Conservation (phyloP, 192 early-diverging fungal genomes). For the Coemansia umbellata region DNA sequence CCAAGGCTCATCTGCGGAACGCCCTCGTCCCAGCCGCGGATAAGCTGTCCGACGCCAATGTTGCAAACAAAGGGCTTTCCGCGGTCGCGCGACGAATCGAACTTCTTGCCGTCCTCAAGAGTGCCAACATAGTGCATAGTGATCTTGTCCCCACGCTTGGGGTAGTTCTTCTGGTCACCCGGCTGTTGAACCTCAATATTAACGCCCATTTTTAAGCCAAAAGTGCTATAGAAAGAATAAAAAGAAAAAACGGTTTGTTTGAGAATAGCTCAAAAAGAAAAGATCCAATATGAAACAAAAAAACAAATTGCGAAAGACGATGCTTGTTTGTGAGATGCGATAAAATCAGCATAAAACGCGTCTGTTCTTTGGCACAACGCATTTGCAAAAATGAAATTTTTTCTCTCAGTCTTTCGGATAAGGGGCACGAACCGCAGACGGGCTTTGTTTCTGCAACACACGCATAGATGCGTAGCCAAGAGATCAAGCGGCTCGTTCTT, state of each 20-base stretch:
- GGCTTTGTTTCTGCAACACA: no score
- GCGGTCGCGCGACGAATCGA: constrained; percentile 87
- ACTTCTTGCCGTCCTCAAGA: constrained; percentile 68
- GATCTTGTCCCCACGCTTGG: constrained; percentile 64
- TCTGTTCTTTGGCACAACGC: no score
- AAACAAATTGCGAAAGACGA: neutral
- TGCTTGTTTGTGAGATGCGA: no score
- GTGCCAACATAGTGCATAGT: constrained; percentile 65
- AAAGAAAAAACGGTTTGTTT: neutral
- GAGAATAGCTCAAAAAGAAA: neutral
- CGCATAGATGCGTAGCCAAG: no score
- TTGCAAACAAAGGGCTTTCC: constrained; percentile 77
- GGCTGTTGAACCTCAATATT: constrained; percentile 13
- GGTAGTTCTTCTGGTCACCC: constrained; percentile 31
- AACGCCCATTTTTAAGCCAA: constrained; percentile 32
- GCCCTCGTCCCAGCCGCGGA: constrained; percentile 84
- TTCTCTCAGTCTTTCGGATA: no score
- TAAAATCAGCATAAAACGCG: no score
- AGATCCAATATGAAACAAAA: neutral
- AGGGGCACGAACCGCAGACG: no score
- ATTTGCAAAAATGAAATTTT: no score
- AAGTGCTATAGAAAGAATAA: neutral
- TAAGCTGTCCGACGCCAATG: constrained; percentile 94
- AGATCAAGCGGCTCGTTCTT: no score
- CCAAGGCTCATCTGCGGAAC: constrained; percentile 93